A percentile compares a stretch with the other conserved stretches of the same genome.
phyloP scores from a whole-genome alignment of 768 basidiomycete species.

The Amanita fuliginea region DNA sequence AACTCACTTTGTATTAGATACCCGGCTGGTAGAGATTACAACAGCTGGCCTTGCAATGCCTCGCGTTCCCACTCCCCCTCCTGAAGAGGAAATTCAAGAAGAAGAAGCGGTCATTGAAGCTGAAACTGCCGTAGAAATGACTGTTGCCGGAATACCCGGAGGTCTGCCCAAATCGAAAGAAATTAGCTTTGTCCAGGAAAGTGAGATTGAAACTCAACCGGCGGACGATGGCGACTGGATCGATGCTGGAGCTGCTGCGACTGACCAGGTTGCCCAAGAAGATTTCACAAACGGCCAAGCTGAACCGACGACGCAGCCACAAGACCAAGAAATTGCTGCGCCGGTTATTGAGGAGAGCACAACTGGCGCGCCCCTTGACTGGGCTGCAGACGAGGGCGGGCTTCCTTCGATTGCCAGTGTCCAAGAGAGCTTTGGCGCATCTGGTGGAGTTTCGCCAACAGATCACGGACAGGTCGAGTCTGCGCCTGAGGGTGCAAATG shows the following conservation, averaged over 20 bases:
- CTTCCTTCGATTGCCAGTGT: constrained; percentile 70
- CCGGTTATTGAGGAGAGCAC: neutral
- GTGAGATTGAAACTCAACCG: constrained; percentile 50
- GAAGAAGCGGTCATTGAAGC: constrained; percentile 12
- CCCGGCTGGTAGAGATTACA: constrained; percentile 48
- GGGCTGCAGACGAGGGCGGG: constrained; percentile 74
- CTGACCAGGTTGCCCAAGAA: constrained; percentile 12
- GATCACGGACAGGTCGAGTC: constrained; percentile 19
- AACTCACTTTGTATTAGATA: constrained; percentile 30
- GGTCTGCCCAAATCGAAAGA: constrained; percentile 32
- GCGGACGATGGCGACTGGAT: constrained; percentile 49
- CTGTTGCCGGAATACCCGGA: constrained; percentile 31
- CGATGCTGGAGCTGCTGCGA: constrained; percentile 22
- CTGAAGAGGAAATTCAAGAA: constrained; percentile 21
- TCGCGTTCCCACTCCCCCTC: constrained; percentile 25
- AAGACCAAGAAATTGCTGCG: constrained; percentile 5
- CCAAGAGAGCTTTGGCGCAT: constrained; percentile 68
- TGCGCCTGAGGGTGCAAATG: constrained; percentile 15
- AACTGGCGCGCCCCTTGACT: constrained; percentile 44
- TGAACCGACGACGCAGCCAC: neutral
- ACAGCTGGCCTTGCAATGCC: constrained; percentile 43
- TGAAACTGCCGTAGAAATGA: constrained; percentile 15
- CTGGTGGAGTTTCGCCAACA: constrained; percentile 59
- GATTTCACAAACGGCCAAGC: constrained; percentile 5
- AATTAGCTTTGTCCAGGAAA: constrained; percentile 76